Evolutionary conservation across 208 protist species (phyloP), one percentile per base, ranked within the genome.

Genomic region (Trypanosoma grayi): DNA sequence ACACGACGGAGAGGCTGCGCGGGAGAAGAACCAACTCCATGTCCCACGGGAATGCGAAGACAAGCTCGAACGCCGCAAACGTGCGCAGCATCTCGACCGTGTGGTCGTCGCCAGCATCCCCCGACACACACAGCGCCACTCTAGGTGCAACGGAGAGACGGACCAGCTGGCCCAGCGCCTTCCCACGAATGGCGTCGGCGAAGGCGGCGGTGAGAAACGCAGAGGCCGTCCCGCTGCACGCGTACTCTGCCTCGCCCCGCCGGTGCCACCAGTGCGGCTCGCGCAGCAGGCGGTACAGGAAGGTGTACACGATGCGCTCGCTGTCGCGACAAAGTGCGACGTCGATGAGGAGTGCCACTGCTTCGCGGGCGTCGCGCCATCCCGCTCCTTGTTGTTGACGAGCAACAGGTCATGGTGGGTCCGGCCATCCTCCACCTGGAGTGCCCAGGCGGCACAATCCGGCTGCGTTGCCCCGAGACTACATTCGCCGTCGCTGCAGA

Each of bases 191-290:
- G 0, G 81, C 70, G 34, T 88, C 81, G 2, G 75, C 39, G 53
- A 92, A 87, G 54, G 83, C 41, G 37, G 20, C 61, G 18, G 71
- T 75, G 31, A 86, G 75, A 57, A 79, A 67, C 13, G 48, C 71
- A 16, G 71, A 77, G 11, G 78, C 71, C 20, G 81, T 92, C 24
- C 79, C 80, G 20, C 53, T 58, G 22, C 44, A 61, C 0, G 16
- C 40, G 47, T 67, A 79, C 43, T 67, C 54, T 7, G 37, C 46
- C 48, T 14, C 63, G 24, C 73, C 54, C 10, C 69, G 52, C 13
- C 79, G 63, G 33, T 69, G 70, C 88, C 85, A 92, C 85, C 85
- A 94, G 24, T 80, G 70, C 20, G 82, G 85, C 51, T 90, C 79
- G 27, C 46, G 31, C 27, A 70, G 63, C 14, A 95, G 74, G 4